A percentile compares a stretch with the other conserved stretches of the same genome.
Evolutionary conservation across 2,329 filamentous ascomycete species (phyloP).

Genomic region (Juglanconis sp.): DNA sequence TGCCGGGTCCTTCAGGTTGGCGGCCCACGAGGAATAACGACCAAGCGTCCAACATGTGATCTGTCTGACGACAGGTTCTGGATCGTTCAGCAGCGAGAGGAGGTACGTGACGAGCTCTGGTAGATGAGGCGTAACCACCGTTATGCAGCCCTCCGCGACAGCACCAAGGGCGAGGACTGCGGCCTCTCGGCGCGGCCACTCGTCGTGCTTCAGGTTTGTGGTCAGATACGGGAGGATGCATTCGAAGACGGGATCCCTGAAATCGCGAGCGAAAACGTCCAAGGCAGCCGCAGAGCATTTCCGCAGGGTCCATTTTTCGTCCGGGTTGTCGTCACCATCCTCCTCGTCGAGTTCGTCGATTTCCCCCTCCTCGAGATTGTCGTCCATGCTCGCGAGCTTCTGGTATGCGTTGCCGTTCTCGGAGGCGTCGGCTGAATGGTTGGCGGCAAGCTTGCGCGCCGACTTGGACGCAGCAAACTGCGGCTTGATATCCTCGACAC

Average conservation of each 20-base stretch:
- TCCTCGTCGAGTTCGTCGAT: slow-evolving; percentile 71
- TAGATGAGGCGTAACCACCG: slow-evolving; percentile 83
- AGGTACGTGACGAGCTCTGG: slow-evolving; percentile 88
- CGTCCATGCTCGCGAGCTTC: slow-evolving; percentile 59
- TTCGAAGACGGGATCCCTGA: slow-evolving; percentile 82
- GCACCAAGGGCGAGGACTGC: slow-evolving; percentile 92
- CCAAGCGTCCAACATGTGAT: slow-evolving; percentile 98
- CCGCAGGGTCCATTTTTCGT: slow-evolving; percentile 90
- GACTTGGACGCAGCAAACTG: slow-evolving; percentile 72
- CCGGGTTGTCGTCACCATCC: slow-evolving; percentile 77
- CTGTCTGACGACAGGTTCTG: slow-evolving; percentile 86
- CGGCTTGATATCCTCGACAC: slow-evolving; percentile 86
- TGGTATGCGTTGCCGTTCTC: slow-evolving; percentile 54
- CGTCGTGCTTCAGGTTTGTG: slow-evolving; percentile 79
- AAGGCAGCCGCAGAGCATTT: slow-evolving; percentile 96
- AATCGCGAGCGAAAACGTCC: slow-evolving; percentile 90
- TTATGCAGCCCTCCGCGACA: slow-evolving; percentile 91
- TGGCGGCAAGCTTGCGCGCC: slow-evolving; percentile 53
- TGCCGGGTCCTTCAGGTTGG: slow-evolving; percentile 63
- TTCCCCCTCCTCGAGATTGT: slow-evolving; percentile 84
- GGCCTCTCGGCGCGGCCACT: slow-evolving; percentile 91
- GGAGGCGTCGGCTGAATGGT: slow-evolving; percentile 47
- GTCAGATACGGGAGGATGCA: slow-evolving; percentile 90
- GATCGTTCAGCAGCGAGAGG: slow-evolving; percentile 77
- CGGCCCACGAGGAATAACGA: slow-evolving; percentile 89